Percentiles rank a stretch among this genome's conserved stretches.
Conservation (phyloP, 2,329 filamentous ascomycete species). For the Epichloe hybrida region DNA sequence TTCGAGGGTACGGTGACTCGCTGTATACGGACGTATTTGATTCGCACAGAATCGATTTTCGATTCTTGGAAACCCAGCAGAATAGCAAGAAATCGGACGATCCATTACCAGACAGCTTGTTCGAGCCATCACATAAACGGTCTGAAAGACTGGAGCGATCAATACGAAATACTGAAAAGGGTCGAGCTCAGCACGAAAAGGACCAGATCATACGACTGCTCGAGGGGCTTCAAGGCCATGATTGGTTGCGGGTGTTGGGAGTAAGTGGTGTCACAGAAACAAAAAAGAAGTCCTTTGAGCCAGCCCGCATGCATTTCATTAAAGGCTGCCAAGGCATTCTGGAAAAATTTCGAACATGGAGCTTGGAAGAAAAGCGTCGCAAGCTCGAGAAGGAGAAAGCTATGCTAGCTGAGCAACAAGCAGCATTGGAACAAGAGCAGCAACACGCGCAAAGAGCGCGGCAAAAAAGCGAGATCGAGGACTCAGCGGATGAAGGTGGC, state of each 20-base stretch:
- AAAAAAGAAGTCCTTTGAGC: conserved; percentile 79
- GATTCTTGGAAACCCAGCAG: conserved; percentile 35
- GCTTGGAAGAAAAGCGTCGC: conserved; percentile 73
- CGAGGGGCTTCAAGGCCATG: conserved; percentile 74
- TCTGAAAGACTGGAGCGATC: conserved; percentile 48
- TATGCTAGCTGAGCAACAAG: conserved; percentile 4
- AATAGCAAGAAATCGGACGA: conserved; percentile 33
- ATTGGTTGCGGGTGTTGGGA: conserved; percentile 88
- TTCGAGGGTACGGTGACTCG: conserved; percentile 41
- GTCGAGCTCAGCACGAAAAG: conserved; percentile 52
- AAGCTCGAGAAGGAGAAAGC: conserved; percentile 60
- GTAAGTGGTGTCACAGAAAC: conserved; percentile 74
- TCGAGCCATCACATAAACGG: conserved; percentile 40
- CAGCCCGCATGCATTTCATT: conserved; percentile 74
- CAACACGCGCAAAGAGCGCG: conserved; percentile 17
- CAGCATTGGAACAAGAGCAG: conserved; percentile 20
- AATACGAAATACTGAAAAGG: conserved; percentile 50
- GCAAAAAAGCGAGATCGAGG: conserved; percentile 13
- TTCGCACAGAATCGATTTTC: conserved; percentile 42
- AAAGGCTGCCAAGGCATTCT: conserved; percentile 68
- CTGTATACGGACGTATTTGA: conserved; percentile 44
- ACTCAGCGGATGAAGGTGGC: conserved; percentile 23
- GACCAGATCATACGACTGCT: conserved; percentile 53
- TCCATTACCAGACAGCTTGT: conserved; percentile 42
- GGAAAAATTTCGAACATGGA: conserved; percentile 80